Percentiles rank a stretch among this genome's conserved stretches.
Evolutionary conservation across 305 asterid species (phyloP).

Genomic region (Solanum chacoense): DNA sequence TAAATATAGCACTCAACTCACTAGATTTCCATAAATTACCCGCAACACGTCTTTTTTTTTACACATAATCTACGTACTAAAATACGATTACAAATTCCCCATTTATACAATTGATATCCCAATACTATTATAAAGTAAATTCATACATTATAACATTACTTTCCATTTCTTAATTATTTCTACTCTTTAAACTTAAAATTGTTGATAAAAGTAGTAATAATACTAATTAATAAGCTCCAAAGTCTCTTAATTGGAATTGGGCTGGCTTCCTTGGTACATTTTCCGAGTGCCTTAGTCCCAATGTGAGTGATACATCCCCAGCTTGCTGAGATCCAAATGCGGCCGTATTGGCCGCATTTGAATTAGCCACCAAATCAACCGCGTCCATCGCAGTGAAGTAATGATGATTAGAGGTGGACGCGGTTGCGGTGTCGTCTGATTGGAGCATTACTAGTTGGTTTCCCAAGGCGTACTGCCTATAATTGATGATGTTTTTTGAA

Average conservation of each 20-base stretch:
- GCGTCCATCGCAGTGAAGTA: constrained; percentile 8
- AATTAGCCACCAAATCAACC: neutral
- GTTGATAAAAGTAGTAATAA: neutral
- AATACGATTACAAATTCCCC: neutral
- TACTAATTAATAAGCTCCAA: constrained; percentile 23
- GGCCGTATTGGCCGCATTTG: neutral
- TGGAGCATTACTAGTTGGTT: constrained; percentile 12
- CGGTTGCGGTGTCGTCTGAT: constrained; percentile 4
- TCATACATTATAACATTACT: neutral
- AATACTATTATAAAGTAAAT: neutral
- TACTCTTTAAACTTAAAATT: neutral
- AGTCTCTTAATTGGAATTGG: constrained; percentile 42
- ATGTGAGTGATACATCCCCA: constrained; percentile 55
- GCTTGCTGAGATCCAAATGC: constrained; percentile 16
- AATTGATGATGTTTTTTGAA: constrained; percentile 26
- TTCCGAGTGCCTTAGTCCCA: constrained; percentile 59
- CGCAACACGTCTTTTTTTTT: neutral
- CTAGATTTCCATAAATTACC: neutral
- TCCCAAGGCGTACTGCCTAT: constrained; percentile 31
- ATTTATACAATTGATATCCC: neutral
- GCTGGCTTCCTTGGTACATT: constrained; percentile 40
- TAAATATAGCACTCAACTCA: neutral
- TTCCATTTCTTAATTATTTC: neutral
- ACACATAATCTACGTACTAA: neutral
- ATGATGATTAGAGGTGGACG: neutral